These are phyloP conservation scores for Prunus mongolica DNA, from an alignment of 306 rosid genomes.

Conservation along the genomic window DNA sequence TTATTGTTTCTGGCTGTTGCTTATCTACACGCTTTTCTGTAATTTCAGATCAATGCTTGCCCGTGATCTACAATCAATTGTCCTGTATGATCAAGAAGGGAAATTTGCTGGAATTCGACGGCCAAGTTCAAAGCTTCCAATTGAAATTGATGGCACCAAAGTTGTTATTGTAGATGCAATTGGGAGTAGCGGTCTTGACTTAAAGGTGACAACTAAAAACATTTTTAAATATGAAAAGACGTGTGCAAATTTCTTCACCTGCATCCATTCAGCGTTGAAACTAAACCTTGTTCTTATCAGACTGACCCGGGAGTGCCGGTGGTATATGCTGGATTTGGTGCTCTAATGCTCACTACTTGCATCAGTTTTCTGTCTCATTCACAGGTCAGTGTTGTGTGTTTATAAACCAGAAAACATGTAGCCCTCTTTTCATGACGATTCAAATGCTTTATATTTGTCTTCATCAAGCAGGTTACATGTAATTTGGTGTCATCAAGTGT, in stretches of 20 bases:
- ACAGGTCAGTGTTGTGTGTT: background rate
- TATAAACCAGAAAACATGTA: background rate
- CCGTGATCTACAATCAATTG: slow-evolving; percentile 86
- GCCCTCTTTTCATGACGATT: slow-evolving; percentile 5
- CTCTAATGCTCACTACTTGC: slow-evolving; percentile 96
- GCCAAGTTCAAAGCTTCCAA: slow-evolving; percentile 85
- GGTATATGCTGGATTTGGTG: slow-evolving; percentile 98
- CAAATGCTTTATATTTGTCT: background rate
- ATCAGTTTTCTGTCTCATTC: slow-evolving; percentile 91
- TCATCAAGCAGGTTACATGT: background rate
- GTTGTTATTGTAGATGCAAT: slow-evolving; percentile 78
- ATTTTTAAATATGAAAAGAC: background rate
- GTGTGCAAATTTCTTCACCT: slow-evolving; percentile 6
- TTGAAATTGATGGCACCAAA: slow-evolving; percentile 67
- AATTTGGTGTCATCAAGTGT: background rate
- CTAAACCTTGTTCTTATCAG: slow-evolving; percentile 39
- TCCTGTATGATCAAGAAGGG: slow-evolving; percentile 80
- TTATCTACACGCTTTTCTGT: slow-evolving; percentile 8
- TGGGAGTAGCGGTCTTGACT: slow-evolving; percentile 89
- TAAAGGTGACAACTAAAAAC: slow-evolving; percentile 57
- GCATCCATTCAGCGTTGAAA: slow-evolving; percentile 13
- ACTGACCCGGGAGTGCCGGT: slow-evolving; percentile 93
- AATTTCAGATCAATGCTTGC: slow-evolving; percentile 89
- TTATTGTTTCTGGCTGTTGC: slow-evolving; percentile 5
- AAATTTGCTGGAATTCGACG: slow-evolving; percentile 89